A percentile compares a stretch with the other conserved stretches of the same genome.
Conservation (phyloP, 352 stramenopile genomes). For the Phytopythium montanum region DNA sequence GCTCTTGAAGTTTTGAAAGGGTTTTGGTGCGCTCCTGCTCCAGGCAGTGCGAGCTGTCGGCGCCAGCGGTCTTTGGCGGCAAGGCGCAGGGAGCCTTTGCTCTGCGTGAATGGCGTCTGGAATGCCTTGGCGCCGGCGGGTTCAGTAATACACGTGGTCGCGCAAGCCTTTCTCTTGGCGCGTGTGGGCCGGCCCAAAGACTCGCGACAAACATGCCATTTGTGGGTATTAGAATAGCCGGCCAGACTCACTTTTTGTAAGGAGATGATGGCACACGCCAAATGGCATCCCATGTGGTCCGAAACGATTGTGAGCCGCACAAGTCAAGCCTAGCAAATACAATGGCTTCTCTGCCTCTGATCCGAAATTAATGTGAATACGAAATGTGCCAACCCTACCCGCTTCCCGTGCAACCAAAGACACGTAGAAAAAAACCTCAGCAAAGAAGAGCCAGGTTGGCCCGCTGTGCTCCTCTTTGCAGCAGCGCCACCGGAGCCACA, state of each 20-base stretch:
- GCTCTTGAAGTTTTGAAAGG: constrained; percentile 9
- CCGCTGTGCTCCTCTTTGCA: neutral
- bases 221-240: neutral
- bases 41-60: neutral
- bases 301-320: neutral
- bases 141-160: neutral
- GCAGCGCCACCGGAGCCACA: neutral
- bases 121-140: neutral
- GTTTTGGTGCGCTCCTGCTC: constrained; percentile 7
- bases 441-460: neutral
- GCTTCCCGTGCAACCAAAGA: constrained; percentile 2
- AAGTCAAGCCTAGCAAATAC: neutral
- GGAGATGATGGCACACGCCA: neutral
- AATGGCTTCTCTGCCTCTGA: neutral
- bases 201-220: neutral
- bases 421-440: neutral
- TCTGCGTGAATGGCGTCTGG: neutral
- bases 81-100: no score
- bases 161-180: neutral
- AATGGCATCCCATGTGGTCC: neutral
- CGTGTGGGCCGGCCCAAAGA: neutral
- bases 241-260: neutral
- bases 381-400: neutral
- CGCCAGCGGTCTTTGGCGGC: neutral
- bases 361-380: no score